phyloP scores from a whole-genome alignment of 73 alveolate species.

The Paramecium octaurelia region DNA sequence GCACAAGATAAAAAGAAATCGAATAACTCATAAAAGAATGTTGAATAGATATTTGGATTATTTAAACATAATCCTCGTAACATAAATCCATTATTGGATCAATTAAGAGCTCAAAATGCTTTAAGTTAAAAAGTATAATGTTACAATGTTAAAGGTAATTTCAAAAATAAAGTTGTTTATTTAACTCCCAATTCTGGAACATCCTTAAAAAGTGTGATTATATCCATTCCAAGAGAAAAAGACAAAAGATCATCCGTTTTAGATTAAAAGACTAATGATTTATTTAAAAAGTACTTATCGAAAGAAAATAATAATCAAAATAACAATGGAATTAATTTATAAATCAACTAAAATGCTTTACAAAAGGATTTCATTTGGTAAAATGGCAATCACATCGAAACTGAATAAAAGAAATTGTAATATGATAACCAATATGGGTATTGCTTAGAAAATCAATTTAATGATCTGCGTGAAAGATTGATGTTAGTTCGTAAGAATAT shows the following conservation, averaged over 20 bases:
- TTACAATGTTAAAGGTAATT: not conserved
- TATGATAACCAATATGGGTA: constrained; percentile 2
- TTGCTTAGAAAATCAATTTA: not conserved
- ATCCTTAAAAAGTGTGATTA: not conserved
- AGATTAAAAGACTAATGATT: not conserved
- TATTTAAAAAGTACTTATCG: not conserved
- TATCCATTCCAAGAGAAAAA: not conserved
- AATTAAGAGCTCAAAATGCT: not conserved
- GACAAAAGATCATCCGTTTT: not conserved
- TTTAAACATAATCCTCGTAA: not conserved
- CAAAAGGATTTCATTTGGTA: not conserved
- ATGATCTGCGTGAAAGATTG: constrained; percentile 22
- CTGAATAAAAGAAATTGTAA: not conserved
- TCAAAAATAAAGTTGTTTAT: constrained; percentile 19
- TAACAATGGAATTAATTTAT: not conserved
- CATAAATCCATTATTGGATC: not conserved
- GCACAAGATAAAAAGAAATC: not conserved
- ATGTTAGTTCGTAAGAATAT: not conserved
- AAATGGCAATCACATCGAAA: not conserved
- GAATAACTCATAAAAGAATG: not conserved
- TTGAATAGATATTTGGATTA: not conserved
- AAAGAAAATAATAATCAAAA: not conserved
- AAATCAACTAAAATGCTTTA: not conserved
- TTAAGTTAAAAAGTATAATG: not conserved
- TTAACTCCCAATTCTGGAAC: not conserved